Conservation (phyloP, 768 basidiomycete species). For the Psilocybe subaeruginosa region DNA sequence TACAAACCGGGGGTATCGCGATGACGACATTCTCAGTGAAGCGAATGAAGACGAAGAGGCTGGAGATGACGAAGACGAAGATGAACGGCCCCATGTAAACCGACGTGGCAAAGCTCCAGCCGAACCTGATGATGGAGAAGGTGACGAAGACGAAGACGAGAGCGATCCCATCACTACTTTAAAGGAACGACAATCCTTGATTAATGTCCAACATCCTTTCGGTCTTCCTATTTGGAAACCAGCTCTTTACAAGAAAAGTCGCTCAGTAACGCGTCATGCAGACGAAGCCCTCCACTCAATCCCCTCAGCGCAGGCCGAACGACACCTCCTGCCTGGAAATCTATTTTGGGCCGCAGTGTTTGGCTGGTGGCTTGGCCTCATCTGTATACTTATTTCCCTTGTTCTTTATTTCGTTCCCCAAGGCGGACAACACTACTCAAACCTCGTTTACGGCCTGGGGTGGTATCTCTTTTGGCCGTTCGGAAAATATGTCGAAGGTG, state of each 20-base stretch:
- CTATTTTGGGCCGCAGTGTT: slow-evolving; percentile 89
- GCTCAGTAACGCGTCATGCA: slow-evolving; percentile 94
- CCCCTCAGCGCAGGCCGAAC: slow-evolving; percentile 91
- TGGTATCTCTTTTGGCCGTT: slow-evolving; percentile 99
- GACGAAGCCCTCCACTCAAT: slow-evolving; percentile 92
- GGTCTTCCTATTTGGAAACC: slow-evolving; percentile 99
- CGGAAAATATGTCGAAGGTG: slow-evolving; percentile 96
- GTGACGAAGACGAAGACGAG: slow-evolving; percentile 50
- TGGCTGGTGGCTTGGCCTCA: slow-evolving; percentile 90
- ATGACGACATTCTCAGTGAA: slow-evolving; percentile 54
- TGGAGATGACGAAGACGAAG: slow-evolving; percentile 37
- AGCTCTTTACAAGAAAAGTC: slow-evolving; percentile 96
- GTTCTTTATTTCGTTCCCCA: slow-evolving; percentile 74
- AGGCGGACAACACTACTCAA: slow-evolving; percentile 84
- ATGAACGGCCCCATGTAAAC: slow-evolving; percentile 25
- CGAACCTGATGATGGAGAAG: slow-evolving; percentile 37
- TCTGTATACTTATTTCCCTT: slow-evolving; percentile 68
- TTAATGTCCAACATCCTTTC: slow-evolving; percentile 99
- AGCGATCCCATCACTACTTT: slow-evolving; percentile 85
- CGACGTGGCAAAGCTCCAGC: slow-evolving; percentile 49
- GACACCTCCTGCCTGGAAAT: slow-evolving; percentile 93
- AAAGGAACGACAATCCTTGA: slow-evolving; percentile 95
- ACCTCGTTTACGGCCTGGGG: slow-evolving; percentile 87
- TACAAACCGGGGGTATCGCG: slow-evolving; percentile 45
- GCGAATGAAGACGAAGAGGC: slow-evolving; percentile 51